Evolutionary conservation across 371 early-diverging fungal genomes (phyloP), one percentile per base, ranked within the genome.

Genomic region (Mucor piriformis): DNA sequence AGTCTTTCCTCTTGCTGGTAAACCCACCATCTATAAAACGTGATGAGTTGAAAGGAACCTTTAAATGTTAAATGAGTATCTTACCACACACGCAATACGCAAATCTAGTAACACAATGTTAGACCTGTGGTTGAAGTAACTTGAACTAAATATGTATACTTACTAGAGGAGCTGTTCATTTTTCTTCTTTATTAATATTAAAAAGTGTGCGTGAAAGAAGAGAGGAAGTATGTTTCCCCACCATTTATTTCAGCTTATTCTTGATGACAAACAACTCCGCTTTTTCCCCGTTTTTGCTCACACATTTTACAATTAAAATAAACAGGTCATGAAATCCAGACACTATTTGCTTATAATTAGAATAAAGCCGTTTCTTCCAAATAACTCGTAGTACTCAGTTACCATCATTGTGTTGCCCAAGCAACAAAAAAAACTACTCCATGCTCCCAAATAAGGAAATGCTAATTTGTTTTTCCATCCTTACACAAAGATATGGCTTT

Each of bases 1-100:
- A 3, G 95, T 94, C 73, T 95, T 95, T 54, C 95, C 94, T 29
- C 93, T 81, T 35, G 94, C 94, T 32, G 94, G 94, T 50, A 93
- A 77, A 3, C 94, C 93, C n/a, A 93, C 91, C 85, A 89, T 88
- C 92, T 87, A 75, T 3, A 18, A 18, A 42, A 42, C n/a, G 37
- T 10, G 37, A 37, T 20, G 46, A 46, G 27, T 42, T 21, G 15
- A 23, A 35, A 29, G 10, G 38, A 25, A 6, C 16, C 33, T 10
- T 34, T 20, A 33, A 29, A 32, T 12, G 16, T n/a, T 24, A 12
- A 32, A 29, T 35, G 3, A 24, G 15, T 40, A 16, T 54, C 43
- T 63, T 73, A 73, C 73, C 53, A 73, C 73, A 54, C 73, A 73
- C 7, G 67, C 73, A 48, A 72, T 65, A 47, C 69, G 65, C 34